phyloP scores from a whole-genome alignment of 306 rosid genomes.

The Astragalus membranaceus region DNA sequence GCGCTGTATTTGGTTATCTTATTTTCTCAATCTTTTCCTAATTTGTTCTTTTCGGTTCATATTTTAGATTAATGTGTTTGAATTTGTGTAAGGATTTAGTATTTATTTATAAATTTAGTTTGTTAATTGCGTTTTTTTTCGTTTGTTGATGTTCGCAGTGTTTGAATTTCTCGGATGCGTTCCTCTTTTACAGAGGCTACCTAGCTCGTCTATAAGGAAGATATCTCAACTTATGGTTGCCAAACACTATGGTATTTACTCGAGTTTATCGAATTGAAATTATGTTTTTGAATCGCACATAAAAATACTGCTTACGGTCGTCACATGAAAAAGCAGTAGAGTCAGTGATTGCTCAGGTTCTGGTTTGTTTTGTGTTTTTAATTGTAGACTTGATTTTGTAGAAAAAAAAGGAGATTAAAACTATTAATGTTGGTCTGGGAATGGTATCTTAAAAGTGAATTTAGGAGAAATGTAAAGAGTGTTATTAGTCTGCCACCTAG shows the following conservation, averaged over 20 bases:
- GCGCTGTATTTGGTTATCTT: neutral
- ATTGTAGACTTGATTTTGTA: neutral
- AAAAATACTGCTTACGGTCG: neutral
- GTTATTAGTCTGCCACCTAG: no score
- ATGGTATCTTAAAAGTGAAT: neutral
- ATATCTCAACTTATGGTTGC: constrained; percentile 44
- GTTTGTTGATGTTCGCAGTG: constrained; percentile 39
- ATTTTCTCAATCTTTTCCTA: neutral
- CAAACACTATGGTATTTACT: constrained; percentile 50
- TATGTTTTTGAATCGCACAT: neutral
- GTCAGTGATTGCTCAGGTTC: neutral
- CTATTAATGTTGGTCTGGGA: neutral
- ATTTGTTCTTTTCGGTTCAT: neutral
- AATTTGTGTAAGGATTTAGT: neutral
- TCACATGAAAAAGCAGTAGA: neutral
- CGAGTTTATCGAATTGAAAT: neutral
- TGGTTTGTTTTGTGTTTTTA: neutral
- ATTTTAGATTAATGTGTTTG: neutral
- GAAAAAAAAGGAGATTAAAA: neutral
- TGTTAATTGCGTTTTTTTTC: neutral
- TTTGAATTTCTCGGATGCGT: constrained; percentile 72
- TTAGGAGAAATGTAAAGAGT: neutral
- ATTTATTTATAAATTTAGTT: neutral
- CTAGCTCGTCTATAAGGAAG: constrained; percentile 61
- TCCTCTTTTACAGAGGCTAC: constrained; percentile 82